A percentile compares a stretch with the other conserved stretches of the same genome.
Evolutionary conservation across 441 rosid genomes (phyloP).

Genomic region (Manihot esculenta): DNA sequence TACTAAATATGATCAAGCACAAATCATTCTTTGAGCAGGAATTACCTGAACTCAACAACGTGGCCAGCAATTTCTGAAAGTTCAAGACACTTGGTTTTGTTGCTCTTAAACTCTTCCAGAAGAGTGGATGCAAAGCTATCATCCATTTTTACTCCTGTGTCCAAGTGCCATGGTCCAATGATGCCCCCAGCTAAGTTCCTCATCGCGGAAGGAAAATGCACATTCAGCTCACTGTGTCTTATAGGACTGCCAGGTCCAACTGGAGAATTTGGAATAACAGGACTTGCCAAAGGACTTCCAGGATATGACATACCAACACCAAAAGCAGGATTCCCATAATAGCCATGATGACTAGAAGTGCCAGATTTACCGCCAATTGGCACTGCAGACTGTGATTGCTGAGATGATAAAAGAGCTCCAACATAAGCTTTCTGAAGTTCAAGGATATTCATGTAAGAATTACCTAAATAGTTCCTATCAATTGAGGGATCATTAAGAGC

Average conservation of each 20-base stretch:
- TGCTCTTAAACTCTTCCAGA: constrained; percentile 66
- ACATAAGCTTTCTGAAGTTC: constrained; percentile 58
- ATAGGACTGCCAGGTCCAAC: constrained; percentile 51
- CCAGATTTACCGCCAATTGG: constrained; percentile 47
- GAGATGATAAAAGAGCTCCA: constrained; percentile 42
- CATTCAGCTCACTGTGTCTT: constrained; percentile 41
- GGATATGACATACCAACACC: constrained; percentile 57
- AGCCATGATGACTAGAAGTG: constrained; percentile 41
- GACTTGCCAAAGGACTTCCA: constrained; percentile 44
- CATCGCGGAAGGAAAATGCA: constrained; percentile 51
- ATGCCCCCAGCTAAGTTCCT: constrained; percentile 49
- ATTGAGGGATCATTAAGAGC: constrained; percentile 42
- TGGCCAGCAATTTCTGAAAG: constrained; percentile 64
- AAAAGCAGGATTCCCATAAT: constrained; percentile 48
- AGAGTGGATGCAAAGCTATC: constrained; percentile 54
- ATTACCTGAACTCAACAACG: constrained; percentile 76
- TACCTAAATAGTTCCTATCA: constrained; percentile 40
- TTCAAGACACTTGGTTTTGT: constrained; percentile 64
- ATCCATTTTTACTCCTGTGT: constrained; percentile 40
- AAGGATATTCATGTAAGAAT: constrained; percentile 49
- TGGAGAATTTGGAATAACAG: constrained; percentile 50
- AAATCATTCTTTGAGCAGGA: constrained; percentile 16
- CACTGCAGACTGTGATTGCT: constrained; percentile 48
- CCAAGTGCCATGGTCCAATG: constrained; percentile 58
- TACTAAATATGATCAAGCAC: constrained; percentile 1